phyloP scores from a whole-genome alignment of 2,329 filamentous ascomycete genomes.

The Rutstroemia sp. region DNA sequence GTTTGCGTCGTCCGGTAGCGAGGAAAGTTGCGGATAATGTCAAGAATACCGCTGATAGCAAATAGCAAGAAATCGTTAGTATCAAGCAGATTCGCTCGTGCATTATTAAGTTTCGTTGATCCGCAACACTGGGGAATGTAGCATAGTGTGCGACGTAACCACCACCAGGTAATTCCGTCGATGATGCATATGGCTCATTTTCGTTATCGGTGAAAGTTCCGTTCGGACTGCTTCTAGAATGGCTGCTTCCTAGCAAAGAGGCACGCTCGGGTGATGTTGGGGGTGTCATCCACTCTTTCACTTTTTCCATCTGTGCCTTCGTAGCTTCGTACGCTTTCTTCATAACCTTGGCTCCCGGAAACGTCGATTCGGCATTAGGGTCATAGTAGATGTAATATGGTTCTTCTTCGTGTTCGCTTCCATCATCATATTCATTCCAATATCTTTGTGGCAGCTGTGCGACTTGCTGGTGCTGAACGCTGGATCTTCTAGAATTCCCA shows the following conservation, averaged over 20 bases:
- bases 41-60: conserved; percentile 55
- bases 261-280: conserved; percentile 23
- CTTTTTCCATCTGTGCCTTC: conserved; percentile 40
- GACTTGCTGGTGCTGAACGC: conserved; percentile 6
- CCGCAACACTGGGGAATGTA: conserved; percentile 42
- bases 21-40: conserved; percentile 58
- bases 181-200: conserved; percentile 46
- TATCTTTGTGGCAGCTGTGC: conserved; percentile 36
- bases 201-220: conserved; percentile 36
- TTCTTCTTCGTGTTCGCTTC: conserved; percentile 56
- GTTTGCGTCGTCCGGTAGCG: conserved; percentile 58
- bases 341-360: conserved; percentile 47
- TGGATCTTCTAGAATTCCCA: conserved; percentile 17
- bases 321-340: conserved; percentile 43
- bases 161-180: conserved; percentile 38
- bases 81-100: conserved; percentile 50
- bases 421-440: conserved; percentile 85
- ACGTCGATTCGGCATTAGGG: conserved; percentile 50
- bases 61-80: conserved; percentile 46
- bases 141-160: conserved; percentile 50
- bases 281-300: conserved; percentile 42
- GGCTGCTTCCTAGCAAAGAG: conserved; percentile 22
- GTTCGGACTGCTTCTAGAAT: conserved; percentile 16
- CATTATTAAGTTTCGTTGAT: conserved; percentile 43
- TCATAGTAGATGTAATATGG: conserved; percentile 70